These are phyloP conservation scores for Cercospora berteroae DNA, from an alignment of 2,329 filamentous ascomycete species.

Conservation along the genomic window DNA sequence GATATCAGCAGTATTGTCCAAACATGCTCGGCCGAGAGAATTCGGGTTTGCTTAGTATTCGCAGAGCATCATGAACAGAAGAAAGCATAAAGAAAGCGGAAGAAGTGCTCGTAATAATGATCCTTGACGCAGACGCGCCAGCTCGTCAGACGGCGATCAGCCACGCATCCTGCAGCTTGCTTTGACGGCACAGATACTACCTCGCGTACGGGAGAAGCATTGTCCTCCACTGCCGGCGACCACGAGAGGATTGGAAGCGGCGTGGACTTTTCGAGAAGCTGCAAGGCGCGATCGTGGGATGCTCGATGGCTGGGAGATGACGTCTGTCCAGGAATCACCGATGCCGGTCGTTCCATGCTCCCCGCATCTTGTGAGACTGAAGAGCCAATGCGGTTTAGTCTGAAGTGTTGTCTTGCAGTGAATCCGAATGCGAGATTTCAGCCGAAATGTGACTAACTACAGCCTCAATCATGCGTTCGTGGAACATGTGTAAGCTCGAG, in stretches of 20 bases:
- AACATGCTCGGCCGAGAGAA: neutral
- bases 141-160: neutral
- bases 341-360: constrained; percentile 5
- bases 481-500: neutral
- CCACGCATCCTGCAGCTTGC: neutral
- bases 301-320: constrained; percentile 1
- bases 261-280: constrained; percentile 1
- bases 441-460: neutral
- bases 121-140: constrained; percentile 2
- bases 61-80: neutral
- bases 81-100: neutral
- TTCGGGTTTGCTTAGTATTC: neutral
- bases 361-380: neutral
- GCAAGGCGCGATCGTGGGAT: constrained; percentile 3
- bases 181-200: neutral
- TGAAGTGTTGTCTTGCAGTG: neutral
- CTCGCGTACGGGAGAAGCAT: neutral
- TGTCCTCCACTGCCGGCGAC: neutral
- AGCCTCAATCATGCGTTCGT: neutral
- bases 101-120: neutral
- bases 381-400: neutral
- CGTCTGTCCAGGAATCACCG: neutral
- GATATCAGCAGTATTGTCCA: neutral
- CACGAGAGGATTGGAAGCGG: neutral
- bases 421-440: constrained; percentile 7